A percentile compares a stretch with the other conserved stretches of the same genome.
Evolutionary conservation across 2,329 filamentous ascomycete genomes (phyloP).

Genomic region (Nothophaeocryptopus gaeumannii): DNA sequence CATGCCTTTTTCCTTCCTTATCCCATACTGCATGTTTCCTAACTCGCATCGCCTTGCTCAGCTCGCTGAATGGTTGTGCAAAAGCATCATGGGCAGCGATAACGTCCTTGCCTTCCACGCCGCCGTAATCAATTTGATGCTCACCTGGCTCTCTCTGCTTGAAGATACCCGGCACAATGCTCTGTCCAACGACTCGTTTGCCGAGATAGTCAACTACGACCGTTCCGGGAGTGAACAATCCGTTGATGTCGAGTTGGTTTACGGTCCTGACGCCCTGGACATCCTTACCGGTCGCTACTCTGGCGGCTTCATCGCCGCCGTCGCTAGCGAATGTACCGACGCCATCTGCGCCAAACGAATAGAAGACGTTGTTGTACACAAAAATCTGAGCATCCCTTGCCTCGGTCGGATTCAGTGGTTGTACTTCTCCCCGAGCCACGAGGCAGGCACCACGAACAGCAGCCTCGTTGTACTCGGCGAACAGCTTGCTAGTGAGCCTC

Average conservation of each 20-base stretch:
- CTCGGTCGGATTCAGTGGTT: slow-evolving; percentile 92
- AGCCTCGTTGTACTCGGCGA: slow-evolving; percentile 96
- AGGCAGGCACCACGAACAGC: slow-evolving; percentile 87
- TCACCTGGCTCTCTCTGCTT: slow-evolving; percentile 96
- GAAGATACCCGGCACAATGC: slow-evolving; percentile 97
- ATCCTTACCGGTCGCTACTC: slow-evolving; percentile 94
- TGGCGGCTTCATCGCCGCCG: slow-evolving; percentile 92
- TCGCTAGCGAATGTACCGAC: slow-evolving; percentile 96
- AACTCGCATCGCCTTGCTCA: slow-evolving; percentile 84
- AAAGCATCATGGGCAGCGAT: slow-evolving; percentile 90
- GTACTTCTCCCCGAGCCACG: slow-evolving; percentile 87
- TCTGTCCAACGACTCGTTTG: slow-evolving; percentile 95
- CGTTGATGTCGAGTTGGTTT: slow-evolving; percentile 94
- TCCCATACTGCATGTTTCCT: slow-evolving; percentile 98
- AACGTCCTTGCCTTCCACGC: slow-evolving; percentile 93
- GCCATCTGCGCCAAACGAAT: slow-evolving; percentile 95
- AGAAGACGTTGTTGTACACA: slow-evolving; percentile 99
- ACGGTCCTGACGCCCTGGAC: slow-evolving; percentile 90
- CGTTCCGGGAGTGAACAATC: slow-evolving; percentile 90
- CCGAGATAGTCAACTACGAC: slow-evolving; percentile 96
- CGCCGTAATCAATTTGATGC: slow-evolving; percentile 98
- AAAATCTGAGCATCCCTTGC: slow-evolving; percentile 92
- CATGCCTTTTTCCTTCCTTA: slow-evolving; percentile 85
- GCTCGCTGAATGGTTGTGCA: slow-evolving; percentile 76
- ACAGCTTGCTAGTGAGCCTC: slow-evolving; percentile 88